Evolutionary conservation across 805 yeast genomes (phyloP), one percentile per base, ranked within the genome.

Genomic region (Cyberlindnera misumaiensis): DNA sequence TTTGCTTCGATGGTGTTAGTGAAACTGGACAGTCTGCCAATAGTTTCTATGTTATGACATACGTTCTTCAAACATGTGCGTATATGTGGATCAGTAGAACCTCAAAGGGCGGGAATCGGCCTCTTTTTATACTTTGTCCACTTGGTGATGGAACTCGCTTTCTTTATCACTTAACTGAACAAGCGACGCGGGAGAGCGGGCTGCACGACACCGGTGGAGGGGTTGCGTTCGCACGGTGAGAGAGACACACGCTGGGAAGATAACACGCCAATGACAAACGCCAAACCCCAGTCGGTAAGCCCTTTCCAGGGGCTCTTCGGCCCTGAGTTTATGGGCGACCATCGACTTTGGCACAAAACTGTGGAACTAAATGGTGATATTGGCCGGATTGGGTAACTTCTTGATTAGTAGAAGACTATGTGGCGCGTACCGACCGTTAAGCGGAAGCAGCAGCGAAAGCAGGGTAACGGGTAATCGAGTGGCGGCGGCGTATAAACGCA

Each of bases 111-210:
- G 15, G 34, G 27, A 18, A 20, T 18, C 13, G n/a, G 14, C 26
- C 15, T 24, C 31, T 20, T 16, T 41, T 44, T 41, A 41, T 44
- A 41, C 24, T 5, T 15, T 20, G 32, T 27, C 35, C 36, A 35
- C 29, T 28, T 35, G 35, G 34, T 40, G 50, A 36, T 46, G 43
- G 38, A 36, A 44, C 45, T 53, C 58, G 58, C 58, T 53, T 34
- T 44, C 40, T 40, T 47, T 51, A 51, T 51, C 58, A 53, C 56
- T 53, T 53, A 49, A 41, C 44, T 40, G 48, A 28, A 38, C n/a
- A 13, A 26, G 8, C 18, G 24, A 22, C 10, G 24, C 17, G 11
- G 20, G 20, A 20, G 8, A 20, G 24, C 24, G 24, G 24, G 24
- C 24, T 20, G 24, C 5, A 20, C 24, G 24, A 8, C 24, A 20